A percentile compares a stretch with the other conserved stretches of the same genome.
These are phyloP conservation scores for Fragilariopsis cylindrus DNA, from an alignment of 108 stramenopile species.

Conservation along the genomic window DNA sequence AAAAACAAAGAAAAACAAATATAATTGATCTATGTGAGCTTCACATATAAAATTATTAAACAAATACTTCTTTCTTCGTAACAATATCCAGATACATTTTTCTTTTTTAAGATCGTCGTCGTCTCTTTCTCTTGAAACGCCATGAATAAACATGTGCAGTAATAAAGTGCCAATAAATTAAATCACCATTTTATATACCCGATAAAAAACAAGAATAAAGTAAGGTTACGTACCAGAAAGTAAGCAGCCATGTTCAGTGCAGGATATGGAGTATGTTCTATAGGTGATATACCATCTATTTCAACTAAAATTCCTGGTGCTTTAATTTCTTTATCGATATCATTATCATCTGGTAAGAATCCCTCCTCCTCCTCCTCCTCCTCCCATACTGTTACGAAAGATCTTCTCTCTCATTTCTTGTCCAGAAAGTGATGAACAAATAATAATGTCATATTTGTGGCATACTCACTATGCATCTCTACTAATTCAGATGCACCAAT, in stretches of 20 bases:
- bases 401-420: constrained; percentile 24
- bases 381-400: neutral
- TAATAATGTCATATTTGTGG: constrained; percentile 24
- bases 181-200: neutral
- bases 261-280: neutral
- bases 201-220: neutral
- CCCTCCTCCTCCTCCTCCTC: neutral
- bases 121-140: too few species aligned
- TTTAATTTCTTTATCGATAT: too few species aligned
- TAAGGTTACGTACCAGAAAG: constrained; percentile 19
- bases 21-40: neutral
- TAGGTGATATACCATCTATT: constrained; percentile 18
- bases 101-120: too few species aligned
- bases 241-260: constrained; percentile 22
- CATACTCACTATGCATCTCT: constrained; percentile 35
- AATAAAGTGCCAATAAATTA: too few species aligned
- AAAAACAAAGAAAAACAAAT: constrained; percentile 10
- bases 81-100: neutral
- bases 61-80: too few species aligned
- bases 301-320: constrained; percentile 10
- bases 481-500: constrained; percentile 21
- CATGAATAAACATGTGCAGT: too few species aligned
- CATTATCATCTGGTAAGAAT: neutral
- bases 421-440: constrained; percentile 39
- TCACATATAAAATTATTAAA: neutral